A percentile compares a stretch with the other conserved stretches of the same genome.
Evolutionary conservation across 2,329 filamentous ascomycete species (phyloP).

Genomic region (Colletotrichum musicola): DNA sequence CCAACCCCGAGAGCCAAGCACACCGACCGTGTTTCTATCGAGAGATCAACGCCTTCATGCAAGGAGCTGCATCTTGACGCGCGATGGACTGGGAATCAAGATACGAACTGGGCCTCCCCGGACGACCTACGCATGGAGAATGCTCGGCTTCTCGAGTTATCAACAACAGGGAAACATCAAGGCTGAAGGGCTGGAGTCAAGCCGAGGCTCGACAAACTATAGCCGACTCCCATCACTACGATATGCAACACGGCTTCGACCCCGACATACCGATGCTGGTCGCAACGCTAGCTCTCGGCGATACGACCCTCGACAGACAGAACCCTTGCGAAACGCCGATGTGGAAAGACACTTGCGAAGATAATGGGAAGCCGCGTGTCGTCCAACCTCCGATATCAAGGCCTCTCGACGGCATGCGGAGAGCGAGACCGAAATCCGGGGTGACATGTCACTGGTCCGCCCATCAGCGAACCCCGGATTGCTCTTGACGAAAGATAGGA

Average conservation of each 20-base stretch:
- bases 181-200: not conserved
- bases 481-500: not conserved
- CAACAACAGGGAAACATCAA: not conserved
- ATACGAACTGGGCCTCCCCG: not conserved
- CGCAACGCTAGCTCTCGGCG: not conserved
- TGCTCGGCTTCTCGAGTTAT: slow-evolving; percentile 5
- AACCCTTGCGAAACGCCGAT: not conserved
- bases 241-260: not conserved
- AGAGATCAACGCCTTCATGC: not conserved
- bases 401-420: not conserved
- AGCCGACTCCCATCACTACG: not conserved
- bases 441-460: slow-evolving; percentile 14
- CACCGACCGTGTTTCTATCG: slow-evolving; percentile 3
- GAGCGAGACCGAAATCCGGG: not conserved
- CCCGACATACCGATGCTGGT: slow-evolving; percentile 7
- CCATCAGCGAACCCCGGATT: not conserved
- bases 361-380: not conserved
- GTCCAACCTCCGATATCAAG: not conserved
- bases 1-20: not conserved
- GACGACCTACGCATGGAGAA: not conserved
- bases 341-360: too few species aligned
- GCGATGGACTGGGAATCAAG: not conserved
- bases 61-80: not conserved
- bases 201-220: not conserved
- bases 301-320: not conserved